Conservation (phyloP, 2,329 filamentous ascomycete genomes). For the Cladorrhinum sp. region DNA sequence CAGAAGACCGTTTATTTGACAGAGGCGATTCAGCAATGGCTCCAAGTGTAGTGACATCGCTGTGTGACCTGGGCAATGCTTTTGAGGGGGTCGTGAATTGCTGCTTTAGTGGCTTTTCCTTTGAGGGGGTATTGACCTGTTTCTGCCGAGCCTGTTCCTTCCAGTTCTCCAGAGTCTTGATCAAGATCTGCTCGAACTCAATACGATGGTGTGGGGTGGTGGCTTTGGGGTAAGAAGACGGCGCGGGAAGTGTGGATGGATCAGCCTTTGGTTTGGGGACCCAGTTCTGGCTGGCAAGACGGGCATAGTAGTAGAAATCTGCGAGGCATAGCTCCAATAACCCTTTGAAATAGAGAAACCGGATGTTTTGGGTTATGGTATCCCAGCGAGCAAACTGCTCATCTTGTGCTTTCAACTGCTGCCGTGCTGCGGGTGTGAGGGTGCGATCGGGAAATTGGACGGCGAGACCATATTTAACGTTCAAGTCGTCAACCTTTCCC, state of each 20-base stretch:
- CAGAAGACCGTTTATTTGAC: not conserved
- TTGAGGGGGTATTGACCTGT: not conserved
- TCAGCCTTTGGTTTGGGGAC: slow-evolving; percentile 24
- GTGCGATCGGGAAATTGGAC: slow-evolving; percentile 23
- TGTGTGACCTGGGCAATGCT: not conserved
- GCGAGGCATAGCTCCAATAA: slow-evolving; percentile 18
- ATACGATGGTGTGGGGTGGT: slow-evolving; percentile 18
- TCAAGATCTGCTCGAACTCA: slow-evolving; percentile 27
- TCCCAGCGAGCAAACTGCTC: slow-evolving; percentile 20
- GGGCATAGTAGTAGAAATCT: slow-evolving; percentile 26
- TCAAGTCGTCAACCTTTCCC: slow-evolving; percentile 25
- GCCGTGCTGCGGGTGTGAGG: slow-evolving; percentile 23
- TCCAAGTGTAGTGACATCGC: not conserved
- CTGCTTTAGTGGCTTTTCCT: not conserved
- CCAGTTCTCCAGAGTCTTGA: slow-evolving; percentile 21
- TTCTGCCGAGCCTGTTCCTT: not conserved
- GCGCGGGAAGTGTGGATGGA: slow-evolving; percentile 18
- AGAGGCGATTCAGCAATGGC: not conserved
- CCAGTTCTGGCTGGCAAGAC: slow-evolving; percentile 24
- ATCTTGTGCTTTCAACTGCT: slow-evolving; percentile 17
- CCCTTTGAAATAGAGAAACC: slow-evolving; percentile 24
- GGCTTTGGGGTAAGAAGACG: slow-evolving; percentile 17
- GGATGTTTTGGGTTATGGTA: slow-evolving; percentile 26
- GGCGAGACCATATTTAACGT: slow-evolving; percentile 29
- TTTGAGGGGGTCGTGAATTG: not conserved